A percentile compares a stretch with the other conserved stretches of the same genome.
Conservation (phyloP, 1,139 yeast species). For the Geotrichum citri-aurantii region DNA sequence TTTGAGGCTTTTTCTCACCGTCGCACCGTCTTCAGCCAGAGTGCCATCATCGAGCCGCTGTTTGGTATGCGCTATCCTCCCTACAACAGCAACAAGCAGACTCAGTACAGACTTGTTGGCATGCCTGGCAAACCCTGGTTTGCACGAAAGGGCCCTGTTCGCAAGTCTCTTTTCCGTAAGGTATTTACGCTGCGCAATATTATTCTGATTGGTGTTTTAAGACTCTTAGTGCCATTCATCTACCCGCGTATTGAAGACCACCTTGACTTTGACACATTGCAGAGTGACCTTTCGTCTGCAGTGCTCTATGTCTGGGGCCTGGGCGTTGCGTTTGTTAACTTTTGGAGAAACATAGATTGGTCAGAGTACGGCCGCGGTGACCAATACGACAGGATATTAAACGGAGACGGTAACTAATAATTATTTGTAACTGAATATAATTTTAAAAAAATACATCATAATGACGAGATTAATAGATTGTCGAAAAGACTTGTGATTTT, state of each 20-base stretch:
- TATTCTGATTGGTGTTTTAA: neutral
- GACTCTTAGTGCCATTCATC: neutral
- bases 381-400: neutral
- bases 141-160: conserved; percentile 22
- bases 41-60: conserved; percentile 5
- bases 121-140: conserved; percentile 16
- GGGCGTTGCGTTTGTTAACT: neutral
- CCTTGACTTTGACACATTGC: neutral
- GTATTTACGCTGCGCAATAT: neutral
- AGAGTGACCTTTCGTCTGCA: neutral
- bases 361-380: neutral
- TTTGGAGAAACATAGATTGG: neutral
- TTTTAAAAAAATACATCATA: too few relatives aligned
- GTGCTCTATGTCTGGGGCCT: neutral
- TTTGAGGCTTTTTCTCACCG: conserved; percentile 71
- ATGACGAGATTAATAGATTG: too few relatives aligned
- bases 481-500: too few relatives aligned
- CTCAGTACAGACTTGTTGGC: conserved; percentile 3
- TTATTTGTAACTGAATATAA: too few relatives aligned
- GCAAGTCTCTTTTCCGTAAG: neutral
- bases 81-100: conserved; percentile 4
- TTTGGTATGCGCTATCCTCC: conserved; percentile 16
- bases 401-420: neutral
- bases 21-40: conserved; percentile 60
- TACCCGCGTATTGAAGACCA: neutral